Evolutionary conservation across 495 filamentous ascomycete genomes (phyloP).

Genomic region (Gamarada debralockiae): DNA sequence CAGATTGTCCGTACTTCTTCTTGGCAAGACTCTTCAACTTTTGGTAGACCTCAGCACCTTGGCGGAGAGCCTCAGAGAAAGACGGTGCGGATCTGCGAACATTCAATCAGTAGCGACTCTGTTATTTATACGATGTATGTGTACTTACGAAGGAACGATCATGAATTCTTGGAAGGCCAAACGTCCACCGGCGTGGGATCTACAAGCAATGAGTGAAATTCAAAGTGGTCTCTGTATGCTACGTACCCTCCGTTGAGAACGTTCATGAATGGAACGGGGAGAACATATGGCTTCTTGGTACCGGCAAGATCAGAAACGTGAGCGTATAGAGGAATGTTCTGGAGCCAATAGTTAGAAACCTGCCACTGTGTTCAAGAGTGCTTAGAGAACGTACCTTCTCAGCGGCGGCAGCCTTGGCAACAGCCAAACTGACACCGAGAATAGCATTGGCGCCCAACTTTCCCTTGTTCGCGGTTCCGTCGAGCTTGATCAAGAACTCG

Average conservation of each 20-base stretch:
- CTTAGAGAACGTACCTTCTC: conserved; percentile 65
- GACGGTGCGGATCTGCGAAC: conserved; percentile 54
- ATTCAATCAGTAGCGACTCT: conserved; percentile 2
- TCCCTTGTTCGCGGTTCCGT: conserved; percentile 95
- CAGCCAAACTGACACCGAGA: conserved; percentile 89
- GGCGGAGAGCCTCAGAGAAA: conserved; percentile 93
- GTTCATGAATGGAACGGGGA: conserved; percentile 99
- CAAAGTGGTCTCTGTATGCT: not conserved
- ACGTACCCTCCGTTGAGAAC: conserved; percentile 89
- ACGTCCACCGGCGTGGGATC: conserved; percentile 95
- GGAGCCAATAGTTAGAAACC: conserved; percentile 2
- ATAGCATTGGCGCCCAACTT: conserved; percentile 99
- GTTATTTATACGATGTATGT: conserved; percentile 8
- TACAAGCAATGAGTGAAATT: conserved; percentile 31
- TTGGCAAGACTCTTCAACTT: conserved; percentile 95
- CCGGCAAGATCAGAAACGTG: conserved; percentile 98
- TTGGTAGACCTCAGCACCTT: conserved; percentile 96
- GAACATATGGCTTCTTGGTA: conserved; percentile 99
- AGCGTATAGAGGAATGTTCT: conserved; percentile 90
- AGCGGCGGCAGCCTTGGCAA: conserved; percentile 97
- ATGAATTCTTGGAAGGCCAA: conserved; percentile 99
- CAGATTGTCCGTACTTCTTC: conserved; percentile 99
- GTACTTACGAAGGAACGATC: conserved; percentile 87
- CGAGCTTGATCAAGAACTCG: conserved; percentile 91
- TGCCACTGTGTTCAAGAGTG: not conserved